phyloP scores from a whole-genome alignment of 202 grass and related monocot genomes.

The Schoenoplectus tabernaemontani region DNA sequence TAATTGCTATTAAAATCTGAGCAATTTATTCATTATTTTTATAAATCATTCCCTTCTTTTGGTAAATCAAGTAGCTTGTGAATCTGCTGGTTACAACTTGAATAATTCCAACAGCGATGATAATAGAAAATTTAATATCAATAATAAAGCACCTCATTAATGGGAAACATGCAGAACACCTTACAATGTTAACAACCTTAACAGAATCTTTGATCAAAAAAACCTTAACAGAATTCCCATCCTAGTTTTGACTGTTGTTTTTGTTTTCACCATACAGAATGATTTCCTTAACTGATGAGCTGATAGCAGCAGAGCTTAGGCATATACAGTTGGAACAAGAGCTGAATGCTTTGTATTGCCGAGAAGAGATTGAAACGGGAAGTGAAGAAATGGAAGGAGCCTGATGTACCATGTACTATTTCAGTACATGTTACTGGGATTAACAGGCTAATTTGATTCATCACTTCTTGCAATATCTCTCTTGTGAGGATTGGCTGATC shows the following conservation, averaged over 20 bases:
- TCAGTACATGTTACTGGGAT: conserved; percentile 3
- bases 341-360: conserved; percentile 77
- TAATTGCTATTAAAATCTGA: conserved; percentile 24
- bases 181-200: no score
- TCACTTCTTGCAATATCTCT: conserved; percentile 19
- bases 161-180: no score
- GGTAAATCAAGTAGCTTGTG: background rate
- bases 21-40: background rate
- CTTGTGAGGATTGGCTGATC: background rate
- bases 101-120: no score
- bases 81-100: background rate
- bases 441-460: conserved; percentile 23
- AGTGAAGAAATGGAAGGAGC: conserved; percentile 58
- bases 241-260: background rate
- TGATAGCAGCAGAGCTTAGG: conserved; percentile 70
- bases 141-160: no score
- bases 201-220: no score
- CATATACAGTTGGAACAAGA: conserved; percentile 91
- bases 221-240: no score
- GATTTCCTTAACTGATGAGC: conserved; percentile 76
- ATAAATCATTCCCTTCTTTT: background rate
- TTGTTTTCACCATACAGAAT: conserved; percentile 46
- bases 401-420: conserved; percentile 26
- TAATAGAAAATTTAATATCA: no score
- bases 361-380: conserved; percentile 76